These are phyloP conservation scores for Heritiera fomes DNA, from an alignment of 345 rosid genomes.

Conservation along the genomic window DNA sequence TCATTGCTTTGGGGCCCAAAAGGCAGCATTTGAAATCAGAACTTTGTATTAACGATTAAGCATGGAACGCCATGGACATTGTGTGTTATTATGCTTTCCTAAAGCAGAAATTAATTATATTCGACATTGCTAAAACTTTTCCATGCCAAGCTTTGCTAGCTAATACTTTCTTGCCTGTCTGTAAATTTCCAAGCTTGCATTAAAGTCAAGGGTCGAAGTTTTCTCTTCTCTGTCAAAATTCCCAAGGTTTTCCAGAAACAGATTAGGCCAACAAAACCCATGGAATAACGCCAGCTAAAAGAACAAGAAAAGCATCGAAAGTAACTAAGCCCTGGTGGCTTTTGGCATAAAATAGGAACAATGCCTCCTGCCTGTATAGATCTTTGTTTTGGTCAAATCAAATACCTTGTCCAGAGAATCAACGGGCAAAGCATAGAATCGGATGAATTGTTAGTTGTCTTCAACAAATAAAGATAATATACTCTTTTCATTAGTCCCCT, in stretches of 20 bases:
- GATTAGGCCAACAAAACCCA: no score
- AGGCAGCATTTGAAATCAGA: not conserved
- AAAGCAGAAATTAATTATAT: not conserved
- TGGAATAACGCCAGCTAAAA: not conserved
- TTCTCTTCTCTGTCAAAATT: no score
- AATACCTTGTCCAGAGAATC: conserved; percentile 2
- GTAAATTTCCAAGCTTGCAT: not conserved
- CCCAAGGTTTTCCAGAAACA: no score
- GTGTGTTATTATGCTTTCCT: not conserved
- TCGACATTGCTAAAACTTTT: not conserved
- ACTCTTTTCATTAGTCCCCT: not conserved
- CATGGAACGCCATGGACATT: not conserved
- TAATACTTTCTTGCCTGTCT: not conserved
- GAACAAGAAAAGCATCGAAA: not conserved
- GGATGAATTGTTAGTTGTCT: conserved; percentile 4
- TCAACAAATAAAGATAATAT: not conserved
- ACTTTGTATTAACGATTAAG: not conserved
- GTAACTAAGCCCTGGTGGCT: not conserved
- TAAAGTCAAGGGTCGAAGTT: not conserved
- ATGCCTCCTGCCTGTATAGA: not conserved
- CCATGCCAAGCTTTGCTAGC: not conserved
- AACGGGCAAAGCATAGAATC: not conserved
- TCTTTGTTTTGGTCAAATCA: not conserved
- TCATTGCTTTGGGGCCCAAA: not conserved
- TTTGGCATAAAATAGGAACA: not conserved